Base-by-base conservation (phyloP, 2,329 filamentous ascomycete species). In the Alternaria tenuissima region DNA sequence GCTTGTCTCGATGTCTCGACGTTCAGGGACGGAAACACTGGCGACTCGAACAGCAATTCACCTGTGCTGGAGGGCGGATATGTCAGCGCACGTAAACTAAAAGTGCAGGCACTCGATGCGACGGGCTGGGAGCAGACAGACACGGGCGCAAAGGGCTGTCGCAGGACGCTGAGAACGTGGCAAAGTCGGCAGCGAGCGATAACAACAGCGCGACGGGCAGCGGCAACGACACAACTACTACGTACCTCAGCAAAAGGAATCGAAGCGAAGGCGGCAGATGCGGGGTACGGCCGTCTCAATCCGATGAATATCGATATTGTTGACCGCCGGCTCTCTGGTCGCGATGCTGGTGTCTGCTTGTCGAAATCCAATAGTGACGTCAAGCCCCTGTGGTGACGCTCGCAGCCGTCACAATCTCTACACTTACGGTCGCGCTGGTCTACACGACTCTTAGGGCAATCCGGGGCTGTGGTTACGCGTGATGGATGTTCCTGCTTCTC, bases 361-460 rank as follows among this genome's bases (percentile, higher is more conserved):
- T 62, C 57, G 57, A 63, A 67, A 64, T 66, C 64, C 55, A 62
- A 67, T 66, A 57, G 70, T 72, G 70, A 72, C 70, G 70, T 72
- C 70, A 72, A 72, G 67, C 68, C 68, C 67, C 66, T 67, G 47
- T 61, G 53, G 63, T 59, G 64, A 67, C 62, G 61, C 55, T 70
- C 55, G 54, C 61, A 55, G 63, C 57, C 53, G 62, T 60, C 57
- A 62, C 68, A 66, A 41, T 26, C 26, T 36, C 46, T 49, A 24
- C 7, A 26, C 46, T n/a, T 49, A 38, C 46, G 11, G 20, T n/a
- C 46, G 32, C 46, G 46, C 46, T n/a, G 46, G 16, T 36, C 30
- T 49, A 32, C 46, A 49, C 39, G 38, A 26, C 42, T 28, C 32
- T 57, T 64, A 57, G 56, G 56, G 47, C 64, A 24, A 47, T 57